Base-by-base conservation (phyloP, 768 basidiomycete genomes). In the Lactarius pseudohatsudake region DNA sequence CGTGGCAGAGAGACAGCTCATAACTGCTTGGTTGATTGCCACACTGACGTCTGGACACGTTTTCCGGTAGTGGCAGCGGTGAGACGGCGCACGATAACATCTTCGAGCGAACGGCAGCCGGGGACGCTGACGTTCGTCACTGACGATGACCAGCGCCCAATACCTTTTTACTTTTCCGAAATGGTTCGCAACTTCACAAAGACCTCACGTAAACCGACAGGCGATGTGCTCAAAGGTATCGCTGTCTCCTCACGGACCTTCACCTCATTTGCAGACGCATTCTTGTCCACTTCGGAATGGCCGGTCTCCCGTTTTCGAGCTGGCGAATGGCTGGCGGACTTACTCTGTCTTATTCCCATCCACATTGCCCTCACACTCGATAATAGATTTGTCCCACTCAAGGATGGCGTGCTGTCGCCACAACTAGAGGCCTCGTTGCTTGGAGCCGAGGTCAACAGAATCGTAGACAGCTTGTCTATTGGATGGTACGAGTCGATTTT, bases 401-500 rank as follows among this genome's bases (percentile, higher is more conserved):
- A 85, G 64, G 85, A 88, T 67, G 84, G 84, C 0, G 79, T 86
- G 0, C 77, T 76, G 50, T 86, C 85, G 0, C 69, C 80, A 0
- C 79, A 81, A 18, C 72, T 82, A 28, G 86, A 88, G 70, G 79
- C 77, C 58, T 77, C 82, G 0, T 74, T 88, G 38, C 77, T 88
- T 1, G 87, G 86, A 6, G 86, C 87, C 0, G 84, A 86, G 57
- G 82, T 88, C 28, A 80, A 79, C 32, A 78, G 77, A 16, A 85
- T 88, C 22, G 83, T 86, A 18, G 82, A 87, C 62, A 78, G 68
- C 57, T 72, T 88, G 13, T 81, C 84, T 0, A 80, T 88, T 61
- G 86, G 85, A 1, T 88, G 86, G 87, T 87, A 87, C 32, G 86
- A 88, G 68, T 84, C 83, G 1, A 76, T 88, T 11, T 85, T 88